Evolutionary conservation across 2,329 filamentous ascomycete species (phyloP), one percentile per base, ranked within the genome.

Genomic region (Fusarium mangiferae): DNA sequence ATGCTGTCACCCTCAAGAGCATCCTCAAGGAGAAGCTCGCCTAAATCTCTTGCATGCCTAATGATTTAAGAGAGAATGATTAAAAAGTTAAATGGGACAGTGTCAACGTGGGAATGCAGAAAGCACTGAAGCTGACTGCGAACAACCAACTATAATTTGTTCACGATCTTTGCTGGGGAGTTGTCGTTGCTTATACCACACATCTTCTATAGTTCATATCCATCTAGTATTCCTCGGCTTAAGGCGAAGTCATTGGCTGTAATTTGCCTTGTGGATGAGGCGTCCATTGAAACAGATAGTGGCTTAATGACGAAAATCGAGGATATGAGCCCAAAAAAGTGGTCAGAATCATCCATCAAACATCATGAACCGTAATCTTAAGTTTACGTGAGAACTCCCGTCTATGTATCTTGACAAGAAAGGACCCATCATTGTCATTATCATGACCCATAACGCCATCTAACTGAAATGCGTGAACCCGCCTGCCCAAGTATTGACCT

Each of bases 1-100:
- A 99, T 82, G 95, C 96, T 78, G 87, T 95, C 77, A 97, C 94
- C 69, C 92, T 99, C 80, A 98, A 98, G 93, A 90, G 90, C 75
- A 95, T 97, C 81, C 89, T 99, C 82, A 92, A 92, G 89, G 85
- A 91, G 86, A 98, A 98, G 94, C 89, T 98, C 63, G 83, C 84
- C 71, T 86, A 86, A 83, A 76, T 71, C 46, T 54, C 42, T 20
- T 20, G 38, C 22, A 12, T 20, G 42, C n/a, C 41, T 63, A 63
- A 71, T 65, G 60, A 49, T 24, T 26, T 33, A 36, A 51, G 62
- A 62, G 55, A 65, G 48, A 65, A 73, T 54, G 66, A 70, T 67
- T 49, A 66, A 75, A 75, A 75, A 73, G 69, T 70, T 70, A 46
- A 46, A 70, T 57, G 44, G 66, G 60, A 57, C 54, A 59, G 60